phyloP scores from a whole-genome alignment of 2,329 filamentous ascomycete species.

The Penicillium crustosum region DNA sequence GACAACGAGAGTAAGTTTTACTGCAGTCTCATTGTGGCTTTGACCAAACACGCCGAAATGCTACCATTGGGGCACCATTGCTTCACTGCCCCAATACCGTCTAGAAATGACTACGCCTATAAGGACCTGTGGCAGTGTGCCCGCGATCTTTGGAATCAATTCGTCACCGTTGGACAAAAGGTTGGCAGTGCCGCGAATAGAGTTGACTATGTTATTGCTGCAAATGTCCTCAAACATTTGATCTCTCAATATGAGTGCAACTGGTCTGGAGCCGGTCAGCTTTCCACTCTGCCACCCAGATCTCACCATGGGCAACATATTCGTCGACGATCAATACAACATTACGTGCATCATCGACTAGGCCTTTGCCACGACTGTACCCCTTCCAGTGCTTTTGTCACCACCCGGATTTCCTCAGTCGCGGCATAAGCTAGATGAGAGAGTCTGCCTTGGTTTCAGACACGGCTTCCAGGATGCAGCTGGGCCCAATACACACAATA shows the following conservation, averaged over 20 bases:
- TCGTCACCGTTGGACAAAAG: not conserved
- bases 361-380: not conserved
- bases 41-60: not conserved
- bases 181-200: not conserved
- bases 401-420: conserved; percentile 1
- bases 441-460: not conserved
- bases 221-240: not conserved
- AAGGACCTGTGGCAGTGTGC: not conserved
- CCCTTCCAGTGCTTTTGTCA: not conserved
- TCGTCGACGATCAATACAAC: not conserved
- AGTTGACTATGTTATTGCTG: not conserved
- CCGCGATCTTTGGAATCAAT: not conserved
- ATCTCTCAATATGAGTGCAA: not conserved
- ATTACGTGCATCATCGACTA: conserved; percentile 1
- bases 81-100: not conserved
- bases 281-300: not conserved
- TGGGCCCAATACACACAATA: too few species aligned
- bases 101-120: not conserved
- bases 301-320: not conserved
- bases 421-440: not conserved
- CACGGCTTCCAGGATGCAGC: not conserved
- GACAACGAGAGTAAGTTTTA: not conserved
- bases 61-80: not conserved
- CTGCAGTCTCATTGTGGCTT: not conserved
- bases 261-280: not conserved